A percentile compares a stretch with the other conserved stretches of the same genome.
Evolutionary conservation across 768 basidiomycete genomes (phyloP).

Genomic region (Exidia glandulosa): DNA sequence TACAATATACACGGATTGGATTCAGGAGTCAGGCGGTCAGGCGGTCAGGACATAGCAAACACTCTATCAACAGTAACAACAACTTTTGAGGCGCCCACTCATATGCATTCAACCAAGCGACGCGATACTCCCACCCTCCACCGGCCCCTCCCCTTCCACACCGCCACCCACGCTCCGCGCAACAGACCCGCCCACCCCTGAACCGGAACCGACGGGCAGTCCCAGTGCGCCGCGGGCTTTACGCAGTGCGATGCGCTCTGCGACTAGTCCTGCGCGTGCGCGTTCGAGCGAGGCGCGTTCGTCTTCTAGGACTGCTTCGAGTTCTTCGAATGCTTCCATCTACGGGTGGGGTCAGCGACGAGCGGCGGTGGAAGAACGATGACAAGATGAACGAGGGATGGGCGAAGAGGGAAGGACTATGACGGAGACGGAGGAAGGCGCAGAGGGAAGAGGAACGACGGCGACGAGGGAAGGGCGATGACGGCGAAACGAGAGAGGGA

Average conservation of each 20-base stretch:
- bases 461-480: too few relatives aligned
- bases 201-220: background rate
- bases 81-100: too few relatives aligned
- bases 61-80: too few relatives aligned
- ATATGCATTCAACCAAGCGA: too few relatives aligned
- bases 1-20: too few relatives aligned
- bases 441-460: background rate
- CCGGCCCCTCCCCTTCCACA: too few relatives aligned
- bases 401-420: background rate
- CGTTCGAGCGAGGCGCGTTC: constrained; percentile 81
- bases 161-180: too few relatives aligned
- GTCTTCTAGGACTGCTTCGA: constrained; percentile 85
- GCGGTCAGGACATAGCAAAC: too few relatives aligned
- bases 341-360: constrained; percentile 62
- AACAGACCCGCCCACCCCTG: too few relatives aligned
- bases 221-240: background rate
- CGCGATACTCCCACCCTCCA: too few relatives aligned
- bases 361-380: background rate
- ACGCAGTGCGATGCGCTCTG: constrained; percentile 46
- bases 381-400: background rate
- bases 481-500: too few relatives aligned
- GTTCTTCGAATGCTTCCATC: constrained; percentile 87
- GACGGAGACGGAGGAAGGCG: background rate
- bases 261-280: constrained; percentile 65
- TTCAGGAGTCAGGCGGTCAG: too few relatives aligned